These are phyloP conservation scores for Xylaria multiplex DNA, from an alignment of 2,329 filamentous ascomycete genomes.

Conservation along the genomic window DNA sequence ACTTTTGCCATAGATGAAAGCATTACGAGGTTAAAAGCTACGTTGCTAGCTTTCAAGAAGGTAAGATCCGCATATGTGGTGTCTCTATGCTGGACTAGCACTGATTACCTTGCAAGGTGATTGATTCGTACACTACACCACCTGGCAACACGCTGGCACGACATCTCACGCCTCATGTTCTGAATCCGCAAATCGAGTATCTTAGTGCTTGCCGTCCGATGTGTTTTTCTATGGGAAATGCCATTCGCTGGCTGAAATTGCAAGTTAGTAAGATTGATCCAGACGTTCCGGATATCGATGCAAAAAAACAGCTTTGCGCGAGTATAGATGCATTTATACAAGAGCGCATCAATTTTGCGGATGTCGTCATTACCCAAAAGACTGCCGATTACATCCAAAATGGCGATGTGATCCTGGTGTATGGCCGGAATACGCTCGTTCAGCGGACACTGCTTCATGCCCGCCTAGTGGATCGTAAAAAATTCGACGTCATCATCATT, in stretches of 20 bases:
- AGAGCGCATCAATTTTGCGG: slow-evolving; percentile 88
- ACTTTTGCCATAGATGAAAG: slow-evolving; percentile 90
- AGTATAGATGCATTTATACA: slow-evolving; percentile 90
- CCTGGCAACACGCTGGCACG: slow-evolving; percentile 84
- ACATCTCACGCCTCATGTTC: slow-evolving; percentile 88
- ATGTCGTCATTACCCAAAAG: slow-evolving; percentile 82
- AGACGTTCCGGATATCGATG: slow-evolving; percentile 80
- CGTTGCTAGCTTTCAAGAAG: slow-evolving; percentile 87
- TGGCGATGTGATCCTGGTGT: slow-evolving; percentile 86
- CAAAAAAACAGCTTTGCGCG: slow-evolving; percentile 80
- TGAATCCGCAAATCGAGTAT: slow-evolving; percentile 96
- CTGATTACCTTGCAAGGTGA: slow-evolving; percentile 67
- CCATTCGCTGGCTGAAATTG: slow-evolving; percentile 93
- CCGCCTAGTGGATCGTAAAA: slow-evolving; percentile 70
- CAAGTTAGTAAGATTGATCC: slow-evolving; percentile 91
- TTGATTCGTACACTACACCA: slow-evolving; percentile 91
- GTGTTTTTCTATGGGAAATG: slow-evolving; percentile 96
- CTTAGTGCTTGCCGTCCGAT: slow-evolving; percentile 93
- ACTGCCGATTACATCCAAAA: slow-evolving; percentile 79
- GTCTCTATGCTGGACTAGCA: neutral
- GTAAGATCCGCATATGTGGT: slow-evolving; percentile 55
- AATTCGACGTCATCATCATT: slow-evolving; percentile 85
- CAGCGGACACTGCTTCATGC: slow-evolving; percentile 83
- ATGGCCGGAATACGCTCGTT: slow-evolving; percentile 85
- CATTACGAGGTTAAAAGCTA: slow-evolving; percentile 86